Conservation (phyloP, 2,329 filamentous ascomycete species). For the Colletotrichum plurivorum region DNA sequence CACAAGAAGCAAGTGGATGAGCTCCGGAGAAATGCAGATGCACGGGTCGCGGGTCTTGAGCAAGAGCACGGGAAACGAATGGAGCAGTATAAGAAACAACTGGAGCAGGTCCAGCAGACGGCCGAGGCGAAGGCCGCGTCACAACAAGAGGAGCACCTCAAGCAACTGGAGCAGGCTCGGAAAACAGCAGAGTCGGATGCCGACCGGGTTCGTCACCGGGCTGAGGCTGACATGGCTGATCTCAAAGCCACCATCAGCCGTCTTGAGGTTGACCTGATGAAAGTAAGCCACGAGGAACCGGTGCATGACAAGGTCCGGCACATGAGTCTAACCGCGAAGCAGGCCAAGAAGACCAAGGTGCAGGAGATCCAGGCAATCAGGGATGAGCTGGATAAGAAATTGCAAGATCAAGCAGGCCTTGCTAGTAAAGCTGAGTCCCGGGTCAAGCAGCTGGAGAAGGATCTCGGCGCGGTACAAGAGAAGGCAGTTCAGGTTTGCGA, state of each 20-base stretch:
- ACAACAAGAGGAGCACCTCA: conserved; percentile 51
- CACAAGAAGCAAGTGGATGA: conserved; percentile 47
- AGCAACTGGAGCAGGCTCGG: conserved; percentile 60
- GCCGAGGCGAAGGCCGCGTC: conserved; percentile 43
- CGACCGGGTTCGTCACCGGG: conserved; percentile 62
- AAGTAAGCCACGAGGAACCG: conserved; percentile 55
- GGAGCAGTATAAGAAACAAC: conserved; percentile 50
- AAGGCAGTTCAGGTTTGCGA: conserved; percentile 39
- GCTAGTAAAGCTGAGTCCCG: conserved; percentile 53
- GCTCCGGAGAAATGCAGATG: conserved; percentile 37
- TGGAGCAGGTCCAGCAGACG: conserved; percentile 54
- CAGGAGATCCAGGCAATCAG: conserved; percentile 72
- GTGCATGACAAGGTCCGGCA: no score
- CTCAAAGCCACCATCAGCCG: conserved; percentile 72
- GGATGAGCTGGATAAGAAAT: conserved; percentile 50
- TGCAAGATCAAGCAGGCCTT: conserved; percentile 60
- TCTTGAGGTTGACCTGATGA: conserved; percentile 74
- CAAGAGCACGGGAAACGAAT: conserved; percentile 43
- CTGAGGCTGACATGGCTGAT: conserved; percentile 75
- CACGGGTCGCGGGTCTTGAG: conserved; percentile 26
- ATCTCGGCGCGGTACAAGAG: conserved; percentile 47
- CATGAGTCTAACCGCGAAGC: conserved; percentile 43
- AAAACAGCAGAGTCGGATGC: conserved; percentile 64
- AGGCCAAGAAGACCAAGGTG: conserved; percentile 72
- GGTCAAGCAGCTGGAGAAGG: conserved; percentile 47